Conservation (phyloP, 1,284 basidiomycete genomes). For the Puccinia horiana region DNA sequence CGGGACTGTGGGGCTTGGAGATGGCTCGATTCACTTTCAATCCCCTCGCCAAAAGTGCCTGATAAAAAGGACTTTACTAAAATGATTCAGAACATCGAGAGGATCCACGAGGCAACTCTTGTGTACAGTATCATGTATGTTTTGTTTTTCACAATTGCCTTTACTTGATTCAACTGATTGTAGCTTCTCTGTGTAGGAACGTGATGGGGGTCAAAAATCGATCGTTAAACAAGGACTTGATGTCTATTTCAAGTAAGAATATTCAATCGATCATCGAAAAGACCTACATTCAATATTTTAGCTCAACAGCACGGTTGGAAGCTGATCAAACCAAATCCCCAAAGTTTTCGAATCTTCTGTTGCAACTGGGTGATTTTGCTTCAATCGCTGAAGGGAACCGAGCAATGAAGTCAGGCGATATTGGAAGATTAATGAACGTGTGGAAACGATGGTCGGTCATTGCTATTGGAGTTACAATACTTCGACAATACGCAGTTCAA, state of each 20-base stretch:
- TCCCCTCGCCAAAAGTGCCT: neutral
- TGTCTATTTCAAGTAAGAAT: too few species aligned
- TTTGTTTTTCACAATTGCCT: neutral
- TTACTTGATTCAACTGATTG: neutral
- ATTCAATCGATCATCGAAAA: too few species aligned
- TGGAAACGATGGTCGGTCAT: slow-evolving; percentile 8
- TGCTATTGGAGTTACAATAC: neutral
- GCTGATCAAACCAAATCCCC: neutral
- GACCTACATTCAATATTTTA: too few species aligned
- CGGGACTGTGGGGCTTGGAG: neutral
- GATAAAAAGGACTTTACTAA: too few species aligned
- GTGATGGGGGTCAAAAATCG: too few species aligned
- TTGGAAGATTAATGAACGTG: slow-evolving; percentile 9
- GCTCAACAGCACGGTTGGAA: too few species aligned
- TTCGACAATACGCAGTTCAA: neutral
- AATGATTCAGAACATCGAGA: neutral
- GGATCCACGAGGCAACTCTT: neutral
- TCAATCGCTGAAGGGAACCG: neutral
- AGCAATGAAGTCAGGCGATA: neutral
- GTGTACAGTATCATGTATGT: neutral
- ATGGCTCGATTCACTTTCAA: neutral
- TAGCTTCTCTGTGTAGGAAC: neutral
- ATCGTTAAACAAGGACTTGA: too few species aligned
- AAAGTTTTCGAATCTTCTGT: neutral
- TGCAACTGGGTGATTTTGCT: slow-evolving; percentile 2